These are phyloP conservation scores for Malus hybrid DNA, from an alignment of 331 rosid species.

Conservation along the genomic window DNA sequence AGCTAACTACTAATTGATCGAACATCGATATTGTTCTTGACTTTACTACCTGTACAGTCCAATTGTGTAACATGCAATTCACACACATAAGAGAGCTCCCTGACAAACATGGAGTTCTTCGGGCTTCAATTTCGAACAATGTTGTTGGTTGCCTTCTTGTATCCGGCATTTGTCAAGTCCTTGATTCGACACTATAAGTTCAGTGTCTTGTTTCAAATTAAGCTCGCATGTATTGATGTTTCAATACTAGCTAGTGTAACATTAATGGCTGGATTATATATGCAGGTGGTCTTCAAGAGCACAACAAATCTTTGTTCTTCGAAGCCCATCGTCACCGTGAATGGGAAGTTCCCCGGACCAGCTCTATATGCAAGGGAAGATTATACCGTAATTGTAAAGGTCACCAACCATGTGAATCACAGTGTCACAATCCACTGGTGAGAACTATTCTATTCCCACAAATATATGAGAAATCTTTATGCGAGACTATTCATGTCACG, in stretches of 20 bases:
- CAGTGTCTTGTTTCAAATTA: constrained; percentile 10
- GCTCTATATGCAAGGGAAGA: constrained; percentile 64
- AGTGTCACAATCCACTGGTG: constrained; percentile 69
- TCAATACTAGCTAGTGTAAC: too few relatives aligned
- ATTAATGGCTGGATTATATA: not conserved
- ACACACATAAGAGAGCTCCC: not conserved
- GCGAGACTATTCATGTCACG: not conserved
- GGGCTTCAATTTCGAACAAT: constrained; percentile 21
- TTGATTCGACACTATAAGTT: constrained; percentile 52
- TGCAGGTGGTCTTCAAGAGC: constrained; percentile 57
- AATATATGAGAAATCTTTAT: too few relatives aligned
- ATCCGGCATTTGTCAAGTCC: constrained; percentile 30
- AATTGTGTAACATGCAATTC: not conserved
- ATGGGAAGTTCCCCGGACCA: constrained; percentile 67
- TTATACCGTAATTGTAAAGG: constrained; percentile 52
- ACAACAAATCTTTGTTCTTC: constrained; percentile 51
- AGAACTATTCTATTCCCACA: not conserved
- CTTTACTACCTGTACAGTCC: too few relatives aligned
- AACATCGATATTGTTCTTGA: too few relatives aligned
- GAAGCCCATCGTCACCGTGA: constrained; percentile 41
- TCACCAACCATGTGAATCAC: constrained; percentile 47
- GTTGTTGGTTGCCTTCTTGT: constrained; percentile 32
- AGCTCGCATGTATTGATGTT: not conserved
- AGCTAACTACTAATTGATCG: too few relatives aligned
- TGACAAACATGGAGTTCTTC: constrained; percentile 33